Conservation (phyloP, 2,329 filamentous ascomycete genomes). For the Scleromitrula shiraiana region DNA sequence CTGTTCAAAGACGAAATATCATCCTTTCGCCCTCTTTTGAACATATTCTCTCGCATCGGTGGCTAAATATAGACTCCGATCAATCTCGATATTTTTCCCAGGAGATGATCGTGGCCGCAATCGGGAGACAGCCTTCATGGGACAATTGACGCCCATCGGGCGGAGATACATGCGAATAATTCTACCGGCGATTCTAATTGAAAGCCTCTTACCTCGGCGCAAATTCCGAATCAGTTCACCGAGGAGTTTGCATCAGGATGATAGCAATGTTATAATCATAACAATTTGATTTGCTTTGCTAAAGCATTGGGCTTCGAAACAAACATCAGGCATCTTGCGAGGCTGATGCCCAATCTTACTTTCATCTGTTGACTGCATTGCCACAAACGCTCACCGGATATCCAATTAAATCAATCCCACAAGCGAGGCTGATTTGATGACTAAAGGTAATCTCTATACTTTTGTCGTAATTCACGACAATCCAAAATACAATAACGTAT, state of each 20-base stretch:
- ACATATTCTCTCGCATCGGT: too few relatives aligned
- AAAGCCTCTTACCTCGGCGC: not conserved
- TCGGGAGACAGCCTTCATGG: not conserved
- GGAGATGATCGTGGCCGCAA: not conserved
- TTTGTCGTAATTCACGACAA: not conserved
- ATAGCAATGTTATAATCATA: not conserved
- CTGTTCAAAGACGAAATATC: not conserved
- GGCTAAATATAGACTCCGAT: not conserved
- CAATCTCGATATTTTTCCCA: not conserved
- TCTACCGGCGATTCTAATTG: not conserved
- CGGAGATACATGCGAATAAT: not conserved
- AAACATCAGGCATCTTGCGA: not conserved
- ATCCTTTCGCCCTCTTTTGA: not conserved
- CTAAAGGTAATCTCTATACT: not conserved
- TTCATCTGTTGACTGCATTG: too few relatives aligned
- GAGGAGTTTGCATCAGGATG: not conserved
- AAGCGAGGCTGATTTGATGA: slow-evolving; percentile 11
- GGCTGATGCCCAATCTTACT: slow-evolving; percentile 1
- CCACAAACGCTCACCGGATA: slow-evolving; percentile 9
- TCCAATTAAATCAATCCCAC: not conserved
- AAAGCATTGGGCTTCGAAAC: slow-evolving; percentile 1
- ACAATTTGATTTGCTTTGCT: not conserved
- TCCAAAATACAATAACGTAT: not conserved
- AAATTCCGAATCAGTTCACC: not conserved
- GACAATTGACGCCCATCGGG: not conserved